phyloP scores from a whole-genome alignment of 2,329 filamentous ascomycete species.

The Fusarium fracticaudum region DNA sequence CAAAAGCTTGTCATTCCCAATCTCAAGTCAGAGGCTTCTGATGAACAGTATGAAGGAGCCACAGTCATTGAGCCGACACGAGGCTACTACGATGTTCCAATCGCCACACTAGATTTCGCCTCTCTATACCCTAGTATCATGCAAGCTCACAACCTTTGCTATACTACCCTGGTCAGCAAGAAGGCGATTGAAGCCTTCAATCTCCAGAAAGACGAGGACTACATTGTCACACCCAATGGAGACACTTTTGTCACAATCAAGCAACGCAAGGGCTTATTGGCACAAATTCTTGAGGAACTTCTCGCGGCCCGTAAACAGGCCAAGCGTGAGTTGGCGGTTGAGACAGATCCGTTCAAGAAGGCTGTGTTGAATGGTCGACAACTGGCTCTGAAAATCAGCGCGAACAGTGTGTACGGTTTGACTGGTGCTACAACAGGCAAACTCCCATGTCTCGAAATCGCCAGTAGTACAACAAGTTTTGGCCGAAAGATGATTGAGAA shows the following conservation, averaged over 20 bases:
- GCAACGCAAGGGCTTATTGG: slow-evolving; percentile 88
- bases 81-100: slow-evolving; percentile 93
- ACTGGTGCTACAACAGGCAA: slow-evolving; percentile 97
- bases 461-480: slow-evolving; percentile 96
- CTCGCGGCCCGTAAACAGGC: slow-evolving; percentile 92
- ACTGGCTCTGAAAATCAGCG: slow-evolving; percentile 93
- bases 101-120: slow-evolving; percentile 97
- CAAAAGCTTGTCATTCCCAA: slow-evolving; percentile 96
- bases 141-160: slow-evolving; percentile 97
- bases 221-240: slow-evolving; percentile 94
- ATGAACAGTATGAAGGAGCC: slow-evolving; percentile 96
- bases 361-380: slow-evolving; percentile 98
- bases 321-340: slow-evolving; percentile 86
- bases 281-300: slow-evolving; percentile 95
- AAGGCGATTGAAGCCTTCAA: slow-evolving; percentile 77
- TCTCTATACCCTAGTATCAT: slow-evolving; percentile 99
- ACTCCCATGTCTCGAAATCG: slow-evolving; percentile 92
- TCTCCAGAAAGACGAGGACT: slow-evolving; percentile 89
- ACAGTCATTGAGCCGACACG: slow-evolving; percentile 96
- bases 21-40: slow-evolving; percentile 72
- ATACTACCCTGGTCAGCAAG: slow-evolving; percentile 86
- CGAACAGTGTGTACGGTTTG: slow-evolving; percentile 97
- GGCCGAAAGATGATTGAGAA: slow-evolving; percentile 99
- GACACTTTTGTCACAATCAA: slow-evolving; percentile 92
- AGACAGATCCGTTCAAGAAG: slow-evolving; percentile 97